Base-by-base conservation (phyloP, 768 basidiomycete genomes). In the Russula vinacea region DNA sequence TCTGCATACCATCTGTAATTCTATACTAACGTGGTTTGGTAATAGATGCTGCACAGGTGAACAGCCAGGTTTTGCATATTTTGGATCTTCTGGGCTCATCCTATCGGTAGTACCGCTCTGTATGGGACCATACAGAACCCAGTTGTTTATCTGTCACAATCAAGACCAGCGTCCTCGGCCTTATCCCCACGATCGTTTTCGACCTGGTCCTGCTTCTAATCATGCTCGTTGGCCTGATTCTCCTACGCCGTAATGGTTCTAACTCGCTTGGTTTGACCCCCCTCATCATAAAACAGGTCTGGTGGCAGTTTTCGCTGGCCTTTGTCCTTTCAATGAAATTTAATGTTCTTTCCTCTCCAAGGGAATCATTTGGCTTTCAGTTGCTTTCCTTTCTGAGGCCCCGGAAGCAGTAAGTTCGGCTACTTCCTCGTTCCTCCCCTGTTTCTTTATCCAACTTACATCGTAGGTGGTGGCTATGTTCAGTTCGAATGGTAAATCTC, bases 211-310 rank as follows among this genome's bases (percentile, higher is more conserved):
- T 60, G 3, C 17, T 60, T 16, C 17, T 60, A 13, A 40, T 52
- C 14, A 60, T 60, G 58, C 37, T 60, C n/a, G 10, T 29, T n/a
- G 58, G 58, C 50, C 2, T 60, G 39, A 17, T n/a, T 11, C 50
- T 29, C 11, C 26, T 40, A 40, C 26, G 39, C 26, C 6, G 37
- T 51, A 2, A 14, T 10, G 39, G 26, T n/a, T 6, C 6, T 0
- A 9, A 26, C 5, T 26, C 0, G 39, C 10, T 52, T n/a, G 29
- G 19, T 10, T 5, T 60, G 50, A 32, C 39, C 5, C 26, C 16
- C 4, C 17, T 60, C 5, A 47, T 60, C 26, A 52, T 35, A 26
- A 60, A 17, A 33, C 59, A 60, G 51, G 59, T 60, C 19, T 16
- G 39, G 24, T 42, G 17, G 17, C 22, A 4, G 16, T 26, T 29